Evolutionary conservation across 1,284 basidiomycete genomes (phyloP).

Genomic region (Microbotryum violaceum): DNA sequence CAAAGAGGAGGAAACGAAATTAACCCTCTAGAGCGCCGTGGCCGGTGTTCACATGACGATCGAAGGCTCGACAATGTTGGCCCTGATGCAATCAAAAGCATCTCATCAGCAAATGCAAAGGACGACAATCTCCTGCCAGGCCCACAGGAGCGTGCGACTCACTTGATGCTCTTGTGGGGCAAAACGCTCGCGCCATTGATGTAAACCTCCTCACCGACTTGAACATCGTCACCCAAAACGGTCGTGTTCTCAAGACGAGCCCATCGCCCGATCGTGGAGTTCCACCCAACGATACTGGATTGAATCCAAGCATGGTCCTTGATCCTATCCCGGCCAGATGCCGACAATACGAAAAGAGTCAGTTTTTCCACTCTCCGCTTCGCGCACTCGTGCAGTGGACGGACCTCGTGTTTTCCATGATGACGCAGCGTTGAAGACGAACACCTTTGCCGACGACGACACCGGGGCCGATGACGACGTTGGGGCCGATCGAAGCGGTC

Average conservation of each 20-base stretch:
- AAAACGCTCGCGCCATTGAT: conserved; percentile 48
- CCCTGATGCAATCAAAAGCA: neutral
- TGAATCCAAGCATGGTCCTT: conserved; percentile 49
- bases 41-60: conserved; percentile 27
- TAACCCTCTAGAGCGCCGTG: too few relatives aligned
- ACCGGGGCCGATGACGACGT: conserved; percentile 48
- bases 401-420: conserved; percentile 38
- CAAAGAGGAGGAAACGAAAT: too few relatives aligned
- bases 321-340: conserved; percentile 34
- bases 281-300: conserved; percentile 49
- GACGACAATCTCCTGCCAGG: too few relatives aligned
- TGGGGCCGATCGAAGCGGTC: conserved; percentile 45
- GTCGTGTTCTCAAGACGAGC: conserved; percentile 48
- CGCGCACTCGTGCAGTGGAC: neutral
- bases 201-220: conserved; percentile 50
- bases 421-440: conserved; percentile 47
- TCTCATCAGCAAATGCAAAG: too few relatives aligned
- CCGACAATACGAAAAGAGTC: neutral
- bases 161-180: conserved; percentile 43
- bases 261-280: conserved; percentile 48
- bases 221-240: conserved; percentile 48
- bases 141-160: neutral
- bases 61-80: conserved; percentile 22
- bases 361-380: neutral
- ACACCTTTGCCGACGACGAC: conserved; percentile 47